phyloP scores from a whole-genome alignment of 768 basidiomycete genomes.

The Sporobolomyces phaffii region DNA sequence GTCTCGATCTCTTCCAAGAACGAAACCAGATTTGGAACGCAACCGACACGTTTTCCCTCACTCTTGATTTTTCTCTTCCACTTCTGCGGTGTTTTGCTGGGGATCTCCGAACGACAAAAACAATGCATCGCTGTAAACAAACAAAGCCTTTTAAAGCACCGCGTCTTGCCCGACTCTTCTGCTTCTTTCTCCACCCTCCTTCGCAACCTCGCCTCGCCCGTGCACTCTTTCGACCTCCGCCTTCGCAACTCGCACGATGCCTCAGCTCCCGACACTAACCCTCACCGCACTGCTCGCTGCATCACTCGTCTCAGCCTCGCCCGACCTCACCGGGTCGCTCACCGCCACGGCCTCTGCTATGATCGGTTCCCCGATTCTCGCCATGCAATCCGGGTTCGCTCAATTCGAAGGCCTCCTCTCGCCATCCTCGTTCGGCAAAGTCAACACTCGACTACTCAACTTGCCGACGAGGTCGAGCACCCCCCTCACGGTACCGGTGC shows the following conservation, averaged over 20 bases:
- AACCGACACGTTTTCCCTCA: conserved; percentile 3
- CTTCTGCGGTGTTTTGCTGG: no score
- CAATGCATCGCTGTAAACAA: no score
- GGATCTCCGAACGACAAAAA: no score
- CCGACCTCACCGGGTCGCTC: not conserved
- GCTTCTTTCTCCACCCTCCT: not conserved
- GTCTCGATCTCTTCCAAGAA: not conserved
- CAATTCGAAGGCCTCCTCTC: conserved; percentile 18
- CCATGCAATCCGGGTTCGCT: conserved; percentile 12
- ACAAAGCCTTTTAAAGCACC: not conserved
- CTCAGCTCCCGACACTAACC: not conserved
- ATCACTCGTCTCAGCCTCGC: not conserved
- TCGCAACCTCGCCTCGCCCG: not conserved
- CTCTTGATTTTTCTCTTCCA: not conserved
- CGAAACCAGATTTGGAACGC: conserved; percentile 11
- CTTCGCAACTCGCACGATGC: not conserved
- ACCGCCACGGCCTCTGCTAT: not conserved
- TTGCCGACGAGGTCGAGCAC: conserved; percentile 7
- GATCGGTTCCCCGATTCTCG: conserved; percentile 9
- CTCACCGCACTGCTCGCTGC: not conserved
- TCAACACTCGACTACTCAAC: conserved; percentile 9
- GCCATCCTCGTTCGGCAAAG: not conserved
- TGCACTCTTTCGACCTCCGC: not conserved
- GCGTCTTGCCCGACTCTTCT: not conserved
- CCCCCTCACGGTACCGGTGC: conserved; percentile 1